Base-by-base conservation (phyloP, 169 alveolate genomes). In the Eimeria necatrix region DNA sequence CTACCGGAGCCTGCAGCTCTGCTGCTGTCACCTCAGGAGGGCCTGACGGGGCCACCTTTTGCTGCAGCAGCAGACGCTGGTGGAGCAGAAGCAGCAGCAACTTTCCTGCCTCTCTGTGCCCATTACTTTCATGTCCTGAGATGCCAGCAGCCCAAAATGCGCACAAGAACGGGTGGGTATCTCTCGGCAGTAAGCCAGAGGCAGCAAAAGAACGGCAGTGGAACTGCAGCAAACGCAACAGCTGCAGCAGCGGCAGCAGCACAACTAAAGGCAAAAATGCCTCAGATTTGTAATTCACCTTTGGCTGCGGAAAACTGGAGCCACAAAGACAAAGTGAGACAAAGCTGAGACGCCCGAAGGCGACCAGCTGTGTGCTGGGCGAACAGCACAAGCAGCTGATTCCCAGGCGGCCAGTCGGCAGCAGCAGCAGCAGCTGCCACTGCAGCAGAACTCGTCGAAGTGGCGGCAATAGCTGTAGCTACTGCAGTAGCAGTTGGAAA, bases 31-130 rank as follows among this genome's bases (percentile, higher is more conserved):
- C 78, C 78, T 68, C 78, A 0, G 78, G 9, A n/a, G 78, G n/a
- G 32, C 22, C 68, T 0, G 68, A 10, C 20, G 68, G 22, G 12
- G 68, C 68, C 20, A 24, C 2, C n/a, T 16, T n/a, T 68, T 10
- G 46, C 78, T 68, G 78, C 78, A 68, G 32, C n/a, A 68, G 48
- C 78, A 68, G 32, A 16, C 78, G 78, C 78, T 68, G 78, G 41
- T n/a, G 78, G 41, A 68, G 32, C n/a, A 68, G 12, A 3, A 68
- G 78, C 32, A 68, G 78, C 32, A 68, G 78, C 78, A 68, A 8
- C 2, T 68, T n/a, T 10, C 12, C 78, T 18, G 46, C 78, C 78
- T 68, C 22, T 18, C 68, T 56, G 22, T 56, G 68, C 68, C 12
- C 68, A 18, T 56, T 14, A 1, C 68, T 18, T 18, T 10, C 22